Conservation (phyloP, 345 rosid species). For the Eucalyptus cloeziana region DNA sequence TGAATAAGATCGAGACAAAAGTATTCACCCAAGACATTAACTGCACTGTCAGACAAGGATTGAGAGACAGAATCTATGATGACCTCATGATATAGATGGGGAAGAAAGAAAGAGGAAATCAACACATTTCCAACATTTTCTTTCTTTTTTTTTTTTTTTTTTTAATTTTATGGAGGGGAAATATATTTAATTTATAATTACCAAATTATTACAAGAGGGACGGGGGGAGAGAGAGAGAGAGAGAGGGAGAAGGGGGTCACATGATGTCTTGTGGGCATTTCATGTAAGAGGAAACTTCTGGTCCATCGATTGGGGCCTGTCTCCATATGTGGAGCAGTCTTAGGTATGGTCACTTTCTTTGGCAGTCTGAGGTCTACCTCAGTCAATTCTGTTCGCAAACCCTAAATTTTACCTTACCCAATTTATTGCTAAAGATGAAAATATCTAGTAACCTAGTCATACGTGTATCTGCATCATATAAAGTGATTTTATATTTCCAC, state of each 20-base stretch:
- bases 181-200: not conserved
- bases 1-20: not conserved
- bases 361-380: not conserved
- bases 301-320: not conserved
- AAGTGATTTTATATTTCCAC: not conserved
- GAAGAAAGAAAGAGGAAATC: not conserved
- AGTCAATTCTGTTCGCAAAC: not conserved
- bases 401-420: not conserved
- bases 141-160: not conserved
- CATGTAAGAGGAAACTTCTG: not conserved
- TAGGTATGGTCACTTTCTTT: not conserved
- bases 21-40: not conserved
- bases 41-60: not conserved
- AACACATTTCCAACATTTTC: not conserved
- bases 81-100: conserved; percentile 5
- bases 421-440: not conserved
- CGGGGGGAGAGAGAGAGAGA: not conserved
- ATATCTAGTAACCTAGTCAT: not conserved
- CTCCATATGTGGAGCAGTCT: not conserved
- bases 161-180: not conserved
- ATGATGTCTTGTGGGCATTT: not conserved
- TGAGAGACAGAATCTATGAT: not conserved
- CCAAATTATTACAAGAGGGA: not conserved
- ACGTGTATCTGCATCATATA: not conserved
- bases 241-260: not conserved